Evolutionary conservation across 2,329 filamentous ascomycete species (phyloP), one percentile per base, ranked within the genome.

Genomic region (Ophiostoma novo-ulmi): DNA sequence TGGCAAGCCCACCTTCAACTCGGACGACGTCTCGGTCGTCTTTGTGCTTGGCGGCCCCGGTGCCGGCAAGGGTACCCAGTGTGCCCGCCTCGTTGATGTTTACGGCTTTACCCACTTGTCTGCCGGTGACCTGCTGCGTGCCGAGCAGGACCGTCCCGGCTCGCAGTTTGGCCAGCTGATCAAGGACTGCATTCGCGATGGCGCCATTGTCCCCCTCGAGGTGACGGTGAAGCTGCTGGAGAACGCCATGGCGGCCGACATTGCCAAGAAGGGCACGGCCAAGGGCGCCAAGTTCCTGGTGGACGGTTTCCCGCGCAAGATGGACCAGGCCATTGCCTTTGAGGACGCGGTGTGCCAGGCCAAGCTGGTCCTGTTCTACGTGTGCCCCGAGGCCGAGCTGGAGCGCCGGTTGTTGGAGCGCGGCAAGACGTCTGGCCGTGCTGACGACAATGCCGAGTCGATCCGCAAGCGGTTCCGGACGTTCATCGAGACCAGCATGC

Each of bases 201-300:
- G 95, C 72, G 89, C 89, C 76, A 99, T 99, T 80, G 95, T 99
- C 74, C 95, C 95, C n/a, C 97, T 97, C 92, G 94, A 98, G 80
- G 93, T 98, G 68, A 99, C 95, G 5, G 91, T 99, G 72, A 90
- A 94, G 77, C 83, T 99, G 48, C 87, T 99, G 63, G 94, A 97
- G 82, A 97, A 97, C 80, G 93, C 94, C 71, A 98, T 99, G 92
- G 85, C 85, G 71, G 88, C 86, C 10, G 85, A 87, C 14, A 87
- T 97, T 69, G 20, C 48, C 13, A 31, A 38, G 31, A 36, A 38
- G 11, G 48, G 63, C 36, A 39, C 63, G 44, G 26, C 74, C 69
- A 77, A 72, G 69, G 79, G 63, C 41, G 74, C 89, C 69, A 88
- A 91, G 76, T 98, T 98, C 84, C 81, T 90, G 70, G 88, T 89